A percentile compares a stretch with the other conserved stretches of the same genome.
Evolutionary conservation across 2,329 filamentous ascomycete species (phyloP).

Genomic region (Pseudogymnoascus sp.): DNA sequence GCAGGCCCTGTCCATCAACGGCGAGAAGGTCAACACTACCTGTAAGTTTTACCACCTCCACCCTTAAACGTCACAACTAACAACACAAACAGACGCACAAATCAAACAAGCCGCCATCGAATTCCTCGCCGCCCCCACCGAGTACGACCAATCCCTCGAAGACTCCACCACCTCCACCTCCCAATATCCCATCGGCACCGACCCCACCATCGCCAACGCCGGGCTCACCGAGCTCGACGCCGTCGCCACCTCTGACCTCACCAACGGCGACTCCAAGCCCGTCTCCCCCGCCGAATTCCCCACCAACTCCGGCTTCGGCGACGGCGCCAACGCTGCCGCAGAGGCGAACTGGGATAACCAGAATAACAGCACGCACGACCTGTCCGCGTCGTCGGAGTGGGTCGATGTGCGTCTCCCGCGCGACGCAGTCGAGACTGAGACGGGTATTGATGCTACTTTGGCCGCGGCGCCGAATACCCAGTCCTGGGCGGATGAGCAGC

Average conservation of each 20-base stretch:
- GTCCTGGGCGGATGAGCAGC: slow-evolving; percentile 78
- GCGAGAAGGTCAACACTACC: slow-evolving; percentile 57
- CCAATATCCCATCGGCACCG: slow-evolving; percentile 38
- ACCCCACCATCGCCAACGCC: slow-evolving; percentile 60
- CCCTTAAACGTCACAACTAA: neutral
- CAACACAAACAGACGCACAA: slow-evolving; percentile 41
- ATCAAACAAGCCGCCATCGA: slow-evolving; percentile 48
- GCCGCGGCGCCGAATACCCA: slow-evolving; percentile 48
- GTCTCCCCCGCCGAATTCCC: slow-evolving; percentile 30
- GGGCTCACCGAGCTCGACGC: slow-evolving; percentile 59
- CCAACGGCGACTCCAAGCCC: slow-evolving; percentile 39
- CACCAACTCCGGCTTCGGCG: slow-evolving; percentile 43
- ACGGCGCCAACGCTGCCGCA: slow-evolving; percentile 51
- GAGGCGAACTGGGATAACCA: slow-evolving; percentile 56
- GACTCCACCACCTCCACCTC: slow-evolving; percentile 24
- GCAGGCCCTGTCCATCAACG: slow-evolving; percentile 54
- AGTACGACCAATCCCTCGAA: slow-evolving; percentile 25
- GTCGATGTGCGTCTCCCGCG: slow-evolving; percentile 65
- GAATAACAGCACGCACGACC: slow-evolving; percentile 24
- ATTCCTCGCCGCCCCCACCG: slow-evolving; percentile 38
- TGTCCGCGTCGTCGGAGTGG: slow-evolving; percentile 28
- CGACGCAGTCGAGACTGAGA: slow-evolving; percentile 66
- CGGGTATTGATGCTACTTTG: slow-evolving; percentile 48
- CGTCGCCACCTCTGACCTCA: slow-evolving; percentile 31
- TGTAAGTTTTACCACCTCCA: slow-evolving; percentile 46